Evolutionary conservation across 352 stramenopile species (phyloP).

Genomic region (Pythium phragmiticola): DNA sequence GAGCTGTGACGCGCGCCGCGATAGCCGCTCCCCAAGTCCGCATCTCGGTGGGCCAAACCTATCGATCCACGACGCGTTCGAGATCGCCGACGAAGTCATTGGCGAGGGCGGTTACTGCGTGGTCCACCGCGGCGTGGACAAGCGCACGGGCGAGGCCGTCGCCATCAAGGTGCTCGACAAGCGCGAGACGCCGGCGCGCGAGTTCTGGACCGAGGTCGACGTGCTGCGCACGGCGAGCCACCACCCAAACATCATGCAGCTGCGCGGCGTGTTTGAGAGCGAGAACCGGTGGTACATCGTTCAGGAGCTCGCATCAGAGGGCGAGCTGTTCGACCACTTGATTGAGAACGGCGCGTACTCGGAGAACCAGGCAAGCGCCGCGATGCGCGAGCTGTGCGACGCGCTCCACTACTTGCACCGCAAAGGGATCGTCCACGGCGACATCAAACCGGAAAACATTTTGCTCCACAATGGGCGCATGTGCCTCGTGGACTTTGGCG

Average conservation of each 20-base stretch:
- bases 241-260: conserved; percentile 78
- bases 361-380: conserved; percentile 70
- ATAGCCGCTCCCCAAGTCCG: conserved; percentile 11
- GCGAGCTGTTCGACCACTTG: conserved; percentile 88
- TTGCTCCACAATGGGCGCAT: conserved; percentile 69
- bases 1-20: conserved; percentile 5
- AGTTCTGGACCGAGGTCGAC: conserved; percentile 85
- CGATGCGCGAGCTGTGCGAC: conserved; percentile 72
- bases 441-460: conserved; percentile 90
- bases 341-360: conserved; percentile 85
- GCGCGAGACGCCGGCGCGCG: conserved; percentile 65
- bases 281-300: conserved; percentile 81
- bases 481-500: conserved; percentile 87
- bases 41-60: conserved; percentile 14
- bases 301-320: conserved; percentile 79
- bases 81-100: conserved; percentile 80
- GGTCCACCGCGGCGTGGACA: conserved; percentile 68
- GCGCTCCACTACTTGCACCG: conserved; percentile 83
- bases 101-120: conserved; percentile 81
- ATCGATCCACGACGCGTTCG: conserved; percentile 65
- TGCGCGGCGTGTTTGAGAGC: conserved; percentile 73
- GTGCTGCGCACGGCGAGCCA: conserved; percentile 68
- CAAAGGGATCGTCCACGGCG: conserved; percentile 86
- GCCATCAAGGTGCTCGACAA: conserved; percentile 83
- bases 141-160: conserved; percentile 61